A percentile compares a stretch with the other conserved stretches of the same genome.
Evolutionary conservation across 352 stramenopile genomes (phyloP).

Genomic region (Saprolegnia parasitica): DNA sequence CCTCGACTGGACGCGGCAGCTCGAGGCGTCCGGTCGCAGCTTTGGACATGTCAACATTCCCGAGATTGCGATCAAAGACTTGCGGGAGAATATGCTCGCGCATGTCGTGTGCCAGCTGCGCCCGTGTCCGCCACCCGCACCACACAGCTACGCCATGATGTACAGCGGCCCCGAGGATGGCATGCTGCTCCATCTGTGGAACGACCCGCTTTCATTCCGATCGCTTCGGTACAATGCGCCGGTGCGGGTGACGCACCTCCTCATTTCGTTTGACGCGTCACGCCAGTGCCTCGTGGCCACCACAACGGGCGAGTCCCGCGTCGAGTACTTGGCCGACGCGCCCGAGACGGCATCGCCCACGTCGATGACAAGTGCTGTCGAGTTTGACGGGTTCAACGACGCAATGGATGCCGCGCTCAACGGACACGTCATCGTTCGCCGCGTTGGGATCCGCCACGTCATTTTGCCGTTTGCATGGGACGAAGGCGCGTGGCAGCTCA

Average conservation of each 20-base stretch:
- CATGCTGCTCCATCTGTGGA: conserved; percentile 19
- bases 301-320: conserved; percentile 18
- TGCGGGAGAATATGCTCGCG: conserved; percentile 28
- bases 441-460: neutral
- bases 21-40: conserved; percentile 7
- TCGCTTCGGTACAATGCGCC: neutral
- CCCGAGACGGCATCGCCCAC: neutral
- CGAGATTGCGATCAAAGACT: conserved; percentile 21
- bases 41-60: conserved; percentile 22
- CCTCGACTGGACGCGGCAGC: conserved; percentile 19
- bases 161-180: conserved; percentile 24
- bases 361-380: neutral
- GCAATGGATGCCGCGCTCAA: conserved; percentile 3
- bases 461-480: conserved; percentile 12
- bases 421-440: conserved; percentile 6
- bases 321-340: neutral
- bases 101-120: conserved; percentile 23
- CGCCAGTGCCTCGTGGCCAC: conserved; percentile 19
- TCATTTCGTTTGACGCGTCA: conserved; percentile 17
- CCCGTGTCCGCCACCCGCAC: neutral
- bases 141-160: neutral
- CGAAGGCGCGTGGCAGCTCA: neutral
- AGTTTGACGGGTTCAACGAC: conserved; percentile 19
- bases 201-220: neutral
- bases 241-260: conserved; percentile 7